phyloP scores from a whole-genome alignment of 1,284 basidiomycete species.

The Ganoderma lucidum region DNA sequence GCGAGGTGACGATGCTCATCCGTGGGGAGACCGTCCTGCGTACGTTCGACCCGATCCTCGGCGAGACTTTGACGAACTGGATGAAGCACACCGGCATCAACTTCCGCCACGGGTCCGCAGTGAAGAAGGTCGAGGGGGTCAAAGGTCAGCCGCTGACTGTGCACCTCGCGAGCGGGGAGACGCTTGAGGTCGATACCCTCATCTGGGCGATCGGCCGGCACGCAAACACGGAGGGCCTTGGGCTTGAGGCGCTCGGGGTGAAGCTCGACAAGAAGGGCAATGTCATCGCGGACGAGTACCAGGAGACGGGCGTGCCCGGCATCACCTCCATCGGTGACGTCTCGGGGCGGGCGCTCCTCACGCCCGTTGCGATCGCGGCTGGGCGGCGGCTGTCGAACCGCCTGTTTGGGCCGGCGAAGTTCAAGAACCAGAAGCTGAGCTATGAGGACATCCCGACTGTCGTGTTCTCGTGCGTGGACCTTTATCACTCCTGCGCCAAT shows the following conservation, averaged over 20 bases:
- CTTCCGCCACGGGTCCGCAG: constrained; percentile 83
- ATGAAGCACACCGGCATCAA: constrained; percentile 94
- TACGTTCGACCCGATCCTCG: constrained; percentile 90
- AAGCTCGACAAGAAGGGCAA: constrained; percentile 83
- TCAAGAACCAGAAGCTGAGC: constrained; percentile 87
- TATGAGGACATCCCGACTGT: constrained; percentile 95
- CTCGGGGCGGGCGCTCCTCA: constrained; percentile 90
- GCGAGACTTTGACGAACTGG: constrained; percentile 91
- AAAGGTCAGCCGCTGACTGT: constrained; percentile 75
- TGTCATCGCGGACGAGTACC: constrained; percentile 91
- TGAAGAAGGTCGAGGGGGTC: constrained; percentile 81
- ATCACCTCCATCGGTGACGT: constrained; percentile 94
- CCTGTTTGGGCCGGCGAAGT: constrained; percentile 87
- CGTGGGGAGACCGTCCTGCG: constrained; percentile 91
- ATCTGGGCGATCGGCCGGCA: constrained; percentile 97
- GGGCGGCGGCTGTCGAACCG: constrained; percentile 90
- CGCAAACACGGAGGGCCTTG: constrained; percentile 82
- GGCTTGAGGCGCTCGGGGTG: constrained; percentile 82
- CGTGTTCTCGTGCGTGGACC: constrained; percentile 84
- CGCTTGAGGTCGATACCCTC: constrained; percentile 86
- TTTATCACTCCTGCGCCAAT: constrained; percentile 15
- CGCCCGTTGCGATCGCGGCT: constrained; percentile 98
- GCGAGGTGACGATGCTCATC: constrained; percentile 93
- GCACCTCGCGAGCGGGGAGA: constrained; percentile 74
- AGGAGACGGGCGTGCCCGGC: constrained; percentile 79